phyloP scores from a whole-genome alignment of 257 asterid genomes.

The Apocynum venetum region DNA sequence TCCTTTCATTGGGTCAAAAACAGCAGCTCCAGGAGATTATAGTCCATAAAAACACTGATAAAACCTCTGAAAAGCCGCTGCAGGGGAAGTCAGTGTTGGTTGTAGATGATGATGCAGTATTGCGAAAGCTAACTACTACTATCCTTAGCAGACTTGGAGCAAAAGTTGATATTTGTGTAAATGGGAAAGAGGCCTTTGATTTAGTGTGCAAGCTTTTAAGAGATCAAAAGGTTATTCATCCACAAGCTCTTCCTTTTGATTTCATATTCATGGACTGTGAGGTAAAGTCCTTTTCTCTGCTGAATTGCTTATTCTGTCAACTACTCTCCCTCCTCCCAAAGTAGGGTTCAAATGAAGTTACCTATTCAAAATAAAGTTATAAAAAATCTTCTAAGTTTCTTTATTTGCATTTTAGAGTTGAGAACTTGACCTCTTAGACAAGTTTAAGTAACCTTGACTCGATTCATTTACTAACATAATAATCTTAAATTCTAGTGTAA shows the following conservation, averaged over 20 bases:
- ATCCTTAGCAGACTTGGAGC: constrained; percentile 14
- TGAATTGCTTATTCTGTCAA: too few species aligned
- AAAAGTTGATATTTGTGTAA: constrained; percentile 16
- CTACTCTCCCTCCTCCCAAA: too few species aligned
- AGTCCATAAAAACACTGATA: neutral
- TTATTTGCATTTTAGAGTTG: too few species aligned
- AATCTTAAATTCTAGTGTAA: too few species aligned
- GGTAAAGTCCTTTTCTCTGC: constrained; percentile 11
- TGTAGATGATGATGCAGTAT: constrained; percentile 10
- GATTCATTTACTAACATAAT: too few species aligned
- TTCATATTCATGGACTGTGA: constrained; percentile 31
- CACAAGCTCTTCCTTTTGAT: constrained; percentile 16
- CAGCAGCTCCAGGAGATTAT: constrained; percentile 22
- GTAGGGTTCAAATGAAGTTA: too few species aligned
- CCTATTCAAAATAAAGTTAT: too few species aligned
- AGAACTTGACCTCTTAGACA: too few species aligned
- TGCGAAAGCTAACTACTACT: neutral
- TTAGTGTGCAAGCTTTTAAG: constrained; percentile 16
- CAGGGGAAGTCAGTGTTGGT: constrained; percentile 18
- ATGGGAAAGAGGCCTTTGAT: constrained; percentile 27
- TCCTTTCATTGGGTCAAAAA: neutral
- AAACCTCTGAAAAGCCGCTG: constrained; percentile 11
- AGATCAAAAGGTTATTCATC: neutral
- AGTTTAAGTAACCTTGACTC: too few species aligned
- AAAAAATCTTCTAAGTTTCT: too few species aligned